Percentiles rank a stretch among this genome's conserved stretches.
These are phyloP conservation scores for Eimeria falciformis DNA, from an alignment of 169 alveolate species.

Conservation along the genomic window DNA sequence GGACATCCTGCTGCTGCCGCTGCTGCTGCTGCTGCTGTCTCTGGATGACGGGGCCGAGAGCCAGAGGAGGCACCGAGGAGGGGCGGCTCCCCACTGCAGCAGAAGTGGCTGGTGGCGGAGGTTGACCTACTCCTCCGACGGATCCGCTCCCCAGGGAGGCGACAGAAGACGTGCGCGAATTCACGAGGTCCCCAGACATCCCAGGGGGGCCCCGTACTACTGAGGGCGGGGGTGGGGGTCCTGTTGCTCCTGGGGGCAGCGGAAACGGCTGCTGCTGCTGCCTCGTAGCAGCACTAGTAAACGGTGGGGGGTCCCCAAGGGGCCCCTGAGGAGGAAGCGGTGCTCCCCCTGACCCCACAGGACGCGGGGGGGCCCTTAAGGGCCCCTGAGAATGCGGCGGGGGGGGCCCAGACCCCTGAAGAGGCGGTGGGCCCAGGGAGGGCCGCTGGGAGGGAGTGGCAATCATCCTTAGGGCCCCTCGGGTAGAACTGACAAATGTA, in stretches of 20 bases:
- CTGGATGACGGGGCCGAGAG: not conserved
- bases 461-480: not conserved
- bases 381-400: slow-evolving; percentile 12
- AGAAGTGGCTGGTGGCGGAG: not conserved
- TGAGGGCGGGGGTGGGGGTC: no score
- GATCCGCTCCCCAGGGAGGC: not conserved
- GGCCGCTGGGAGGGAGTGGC: slow-evolving; percentile 15
- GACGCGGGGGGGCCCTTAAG: slow-evolving; percentile 26
- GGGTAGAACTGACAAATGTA: not conserved
- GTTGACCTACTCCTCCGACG: not conserved
- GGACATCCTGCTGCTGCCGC: no score
- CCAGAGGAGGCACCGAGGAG: not conserved
- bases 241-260: no score
- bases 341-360: not conserved
- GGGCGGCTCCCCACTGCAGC: no score
- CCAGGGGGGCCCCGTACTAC: no score
- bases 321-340: not conserved
- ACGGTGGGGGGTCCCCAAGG: not conserved
- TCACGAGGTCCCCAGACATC: no score
- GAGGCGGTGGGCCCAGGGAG: not conserved
- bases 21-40: no score
- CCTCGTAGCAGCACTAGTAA: not conserved
- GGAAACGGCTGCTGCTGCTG: not conserved
- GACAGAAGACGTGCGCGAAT: not conserved
- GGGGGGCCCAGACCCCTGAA: not conserved